Evolutionary conservation across 768 basidiomycete genomes (phyloP).

Genomic region (Collybiopsis luxurians): DNA sequence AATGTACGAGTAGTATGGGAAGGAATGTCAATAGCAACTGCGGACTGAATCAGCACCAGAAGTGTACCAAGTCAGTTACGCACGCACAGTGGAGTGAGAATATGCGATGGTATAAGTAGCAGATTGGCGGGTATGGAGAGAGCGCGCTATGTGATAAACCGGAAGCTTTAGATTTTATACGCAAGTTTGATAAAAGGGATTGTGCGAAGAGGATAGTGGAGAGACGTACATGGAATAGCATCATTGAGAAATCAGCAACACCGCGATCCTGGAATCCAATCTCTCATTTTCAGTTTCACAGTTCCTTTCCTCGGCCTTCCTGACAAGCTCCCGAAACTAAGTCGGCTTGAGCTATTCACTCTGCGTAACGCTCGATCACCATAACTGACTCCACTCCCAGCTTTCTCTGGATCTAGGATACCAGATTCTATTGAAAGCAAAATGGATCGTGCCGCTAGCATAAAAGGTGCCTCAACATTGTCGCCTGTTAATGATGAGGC

Average conservation of each 20-base stretch:
- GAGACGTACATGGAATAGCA: too few relatives aligned
- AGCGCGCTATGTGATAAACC: too few relatives aligned
- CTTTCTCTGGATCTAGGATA: conserved; percentile 86
- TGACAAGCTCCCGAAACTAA: conserved; percentile 83
- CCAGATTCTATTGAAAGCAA: conserved; percentile 90
- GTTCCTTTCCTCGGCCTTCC: conserved; percentile 58
- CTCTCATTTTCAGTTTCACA: conserved; percentile 59
- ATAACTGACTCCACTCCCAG: conserved; percentile 94
- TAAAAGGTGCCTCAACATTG: conserved; percentile 92
- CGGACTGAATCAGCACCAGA: conserved; percentile 7
- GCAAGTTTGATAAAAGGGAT: too few relatives aligned
- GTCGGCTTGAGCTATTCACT: conserved; percentile 86
- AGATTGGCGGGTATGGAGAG: conserved; percentile 34
- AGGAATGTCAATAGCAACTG: background rate
- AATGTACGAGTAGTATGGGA: conserved; percentile 18
- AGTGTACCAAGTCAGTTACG: conserved; percentile 11
- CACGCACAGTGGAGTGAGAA: conserved; percentile 23
- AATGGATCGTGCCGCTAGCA: conserved; percentile 83
- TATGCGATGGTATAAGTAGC: conserved; percentile 30
- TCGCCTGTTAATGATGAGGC: conserved; percentile 89
- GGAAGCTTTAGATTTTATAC: too few relatives aligned
- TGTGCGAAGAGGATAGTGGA: too few relatives aligned
- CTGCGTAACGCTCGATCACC: conserved; percentile 91
- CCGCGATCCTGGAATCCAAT: conserved; percentile 61
- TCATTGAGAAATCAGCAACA: conserved; percentile 67